phyloP scores from a whole-genome alignment of 164 flowering plant species.

The Aristolochia fimbriata region DNA sequence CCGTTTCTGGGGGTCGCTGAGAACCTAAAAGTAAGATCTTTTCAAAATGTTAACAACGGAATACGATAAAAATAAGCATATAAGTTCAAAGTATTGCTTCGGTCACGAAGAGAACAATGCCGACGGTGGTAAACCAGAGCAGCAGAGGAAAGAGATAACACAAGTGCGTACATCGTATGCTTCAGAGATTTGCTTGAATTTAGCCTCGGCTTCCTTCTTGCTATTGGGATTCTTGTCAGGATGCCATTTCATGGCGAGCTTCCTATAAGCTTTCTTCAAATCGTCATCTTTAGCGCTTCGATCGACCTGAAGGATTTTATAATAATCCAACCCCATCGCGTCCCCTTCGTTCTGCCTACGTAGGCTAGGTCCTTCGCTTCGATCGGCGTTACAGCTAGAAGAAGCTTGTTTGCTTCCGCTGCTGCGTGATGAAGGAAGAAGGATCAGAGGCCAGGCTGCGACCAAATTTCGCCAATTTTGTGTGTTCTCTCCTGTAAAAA shows the following conservation, averaged over 20 bases:
- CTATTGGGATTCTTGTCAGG: slow-evolving; percentile 87
- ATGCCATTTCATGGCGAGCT: slow-evolving; percentile 95
- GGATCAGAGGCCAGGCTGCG: too few relatives aligned
- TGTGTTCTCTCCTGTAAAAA: too few relatives aligned
- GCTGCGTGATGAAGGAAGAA: too few relatives aligned
- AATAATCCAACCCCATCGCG: slow-evolving; percentile 81
- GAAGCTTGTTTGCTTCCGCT: too few relatives aligned
- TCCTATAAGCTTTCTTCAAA: slow-evolving; percentile 84
- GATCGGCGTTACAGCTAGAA: background rate
- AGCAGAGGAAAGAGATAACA: background rate
- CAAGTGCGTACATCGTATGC: slow-evolving; percentile 66
- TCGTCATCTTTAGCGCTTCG: slow-evolving; percentile 72
- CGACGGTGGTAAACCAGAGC: too few relatives aligned
- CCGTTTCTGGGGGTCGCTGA: slow-evolving; percentile 85
- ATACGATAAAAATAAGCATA: background rate
- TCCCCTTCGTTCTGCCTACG: slow-evolving; percentile 7
- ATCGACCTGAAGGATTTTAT: slow-evolving; percentile 70
- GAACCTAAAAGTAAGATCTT: slow-evolving; percentile 29
- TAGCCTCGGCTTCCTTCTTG: slow-evolving; percentile 89
- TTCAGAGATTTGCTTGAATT: slow-evolving; percentile 89
- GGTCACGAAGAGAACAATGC: too few relatives aligned
- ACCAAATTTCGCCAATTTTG: too few relatives aligned
- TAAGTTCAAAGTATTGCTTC: too few relatives aligned
- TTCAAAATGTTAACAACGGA: background rate
- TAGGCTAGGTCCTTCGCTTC: background rate